Conservation (phyloP, 768 basidiomycete genomes). For the Lactarius indigo region DNA sequence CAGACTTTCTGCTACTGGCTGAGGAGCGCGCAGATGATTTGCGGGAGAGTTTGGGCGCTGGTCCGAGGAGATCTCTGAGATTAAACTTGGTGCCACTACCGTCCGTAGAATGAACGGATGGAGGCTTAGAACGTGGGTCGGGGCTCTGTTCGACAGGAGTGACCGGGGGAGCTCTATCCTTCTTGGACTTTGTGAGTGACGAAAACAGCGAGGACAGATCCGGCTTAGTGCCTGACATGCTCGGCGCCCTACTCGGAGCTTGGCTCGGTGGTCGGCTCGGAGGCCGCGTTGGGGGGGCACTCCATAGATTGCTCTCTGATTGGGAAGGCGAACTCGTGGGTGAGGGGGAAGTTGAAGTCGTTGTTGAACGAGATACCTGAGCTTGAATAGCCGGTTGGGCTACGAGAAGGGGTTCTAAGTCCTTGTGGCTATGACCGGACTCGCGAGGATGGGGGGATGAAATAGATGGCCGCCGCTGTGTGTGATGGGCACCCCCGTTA, state of each 20-base stretch:
- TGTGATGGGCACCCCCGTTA: conserved; percentile 25
- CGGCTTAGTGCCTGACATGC: conserved; percentile 30
- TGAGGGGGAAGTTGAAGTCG: conserved; percentile 38
- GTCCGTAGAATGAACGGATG: conserved; percentile 52
- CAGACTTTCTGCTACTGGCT: conserved; percentile 59
- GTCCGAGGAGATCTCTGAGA: conserved; percentile 75
- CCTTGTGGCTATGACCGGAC: conserved; percentile 45
- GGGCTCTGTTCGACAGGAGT: conserved; percentile 17
- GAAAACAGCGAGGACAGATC: conserved; percentile 19
- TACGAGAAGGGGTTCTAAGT: conserved; percentile 38
- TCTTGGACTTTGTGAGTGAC: conserved; percentile 16
- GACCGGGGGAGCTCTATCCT: conserved; percentile 4
- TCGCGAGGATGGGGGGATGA: conserved; percentile 53
- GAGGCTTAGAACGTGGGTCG: conserved; percentile 32
- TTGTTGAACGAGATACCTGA: conserved; percentile 36
- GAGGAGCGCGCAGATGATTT: conserved; percentile 70
- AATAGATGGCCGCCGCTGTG: conserved; percentile 30
- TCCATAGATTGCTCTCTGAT: conserved; percentile 58
- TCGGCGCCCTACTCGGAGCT: conserved; percentile 41
- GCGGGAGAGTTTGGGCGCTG: conserved; percentile 71
- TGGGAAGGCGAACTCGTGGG: conserved; percentile 46
- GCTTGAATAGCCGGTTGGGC: conserved; percentile 27
- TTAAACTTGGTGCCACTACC: conserved; percentile 67
- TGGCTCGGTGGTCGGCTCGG: conserved; percentile 53
- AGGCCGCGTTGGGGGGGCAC: conserved; percentile 58